These are phyloP conservation scores for Bothriochloa decipiens DNA, from an alignment of 176 grass and related monocot genomes.

Conservation along the genomic window DNA sequence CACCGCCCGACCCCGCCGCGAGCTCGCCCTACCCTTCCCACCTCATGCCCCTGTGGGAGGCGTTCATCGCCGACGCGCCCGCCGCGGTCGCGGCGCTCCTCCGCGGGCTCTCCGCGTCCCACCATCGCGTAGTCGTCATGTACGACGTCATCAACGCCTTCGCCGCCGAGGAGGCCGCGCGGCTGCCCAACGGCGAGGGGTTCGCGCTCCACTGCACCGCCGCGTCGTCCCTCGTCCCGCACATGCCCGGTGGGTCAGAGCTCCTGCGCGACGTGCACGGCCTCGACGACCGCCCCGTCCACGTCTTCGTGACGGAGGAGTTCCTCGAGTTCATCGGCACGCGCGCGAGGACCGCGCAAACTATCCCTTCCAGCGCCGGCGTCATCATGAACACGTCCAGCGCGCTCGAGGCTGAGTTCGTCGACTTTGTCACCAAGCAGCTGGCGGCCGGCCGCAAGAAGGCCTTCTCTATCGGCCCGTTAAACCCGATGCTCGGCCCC, in stretches of 20 bases:
- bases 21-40: slow-evolving; percentile 48
- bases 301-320: neutral
- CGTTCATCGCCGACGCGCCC: slow-evolving; percentile 24
- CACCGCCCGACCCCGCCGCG: slow-evolving; percentile 40
- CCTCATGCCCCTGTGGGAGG: slow-evolving; percentile 35
- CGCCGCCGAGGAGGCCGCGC: slow-evolving; percentile 30
- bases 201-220: slow-evolving; percentile 10
- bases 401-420: slow-evolving; percentile 33
- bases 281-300: neutral
- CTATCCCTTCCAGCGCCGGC: neutral
- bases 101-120: slow-evolving; percentile 12
- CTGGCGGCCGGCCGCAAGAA: slow-evolving; percentile 21
- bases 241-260: neutral
- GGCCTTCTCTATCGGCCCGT: slow-evolving; percentile 51
- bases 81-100: slow-evolving; percentile 42
- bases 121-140: slow-evolving; percentile 51
- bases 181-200: slow-evolving; percentile 30
- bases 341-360: neutral
- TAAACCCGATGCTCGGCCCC: slow-evolving; percentile 10
- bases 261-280: slow-evolving; percentile 16
- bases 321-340: neutral
- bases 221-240: neutral
- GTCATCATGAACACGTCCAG: slow-evolving; percentile 41
- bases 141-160: slow-evolving; percentile 54
- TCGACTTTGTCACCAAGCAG: slow-evolving; percentile 19